Conservation (phyloP, 495 filamentous ascomycete species). For the Penicillium flavigenum region DNA sequence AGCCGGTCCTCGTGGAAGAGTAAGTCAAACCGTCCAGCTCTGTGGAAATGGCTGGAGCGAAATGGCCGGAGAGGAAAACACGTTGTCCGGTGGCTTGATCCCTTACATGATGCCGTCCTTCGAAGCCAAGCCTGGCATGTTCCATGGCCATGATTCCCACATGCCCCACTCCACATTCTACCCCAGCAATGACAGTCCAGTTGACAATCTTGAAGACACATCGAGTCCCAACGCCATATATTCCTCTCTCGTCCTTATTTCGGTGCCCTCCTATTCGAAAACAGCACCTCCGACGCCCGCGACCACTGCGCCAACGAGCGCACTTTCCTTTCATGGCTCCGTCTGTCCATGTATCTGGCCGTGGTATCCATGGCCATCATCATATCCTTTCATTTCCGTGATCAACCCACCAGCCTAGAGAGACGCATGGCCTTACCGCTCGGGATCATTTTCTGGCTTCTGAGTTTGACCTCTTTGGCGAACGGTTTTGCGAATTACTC, state of each 20-base stretch:
- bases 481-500: constrained; percentile 86
- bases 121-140: background rate
- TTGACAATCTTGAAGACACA: constrained; percentile 25
- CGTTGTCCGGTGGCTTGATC: background rate
- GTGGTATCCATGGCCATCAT: constrained; percentile 87
- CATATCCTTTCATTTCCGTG: constrained; percentile 86
- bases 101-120: constrained; percentile 1
- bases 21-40: constrained; percentile 22
- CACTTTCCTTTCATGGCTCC: constrained; percentile 91
- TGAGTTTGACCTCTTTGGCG: constrained; percentile 71
- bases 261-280: constrained; percentile 84
- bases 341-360: constrained; percentile 86
- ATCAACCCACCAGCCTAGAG: constrained; percentile 67
- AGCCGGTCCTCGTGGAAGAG: constrained; percentile 44
- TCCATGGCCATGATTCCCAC: background rate
- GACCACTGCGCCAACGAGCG: constrained; percentile 59
- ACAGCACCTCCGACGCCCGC: constrained; percentile 81
- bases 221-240: constrained; percentile 40
- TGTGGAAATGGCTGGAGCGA: background rate
- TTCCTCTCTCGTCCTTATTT: constrained; percentile 72
- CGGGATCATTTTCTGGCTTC: constrained; percentile 82
- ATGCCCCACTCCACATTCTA: background rate
- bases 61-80: background rate
- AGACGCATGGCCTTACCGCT: constrained; percentile 75
- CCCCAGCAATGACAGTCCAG: background rate